These are phyloP conservation scores for Fusarium palustre DNA, from an alignment of 2,329 filamentous ascomycete genomes.

Conservation along the genomic window DNA sequence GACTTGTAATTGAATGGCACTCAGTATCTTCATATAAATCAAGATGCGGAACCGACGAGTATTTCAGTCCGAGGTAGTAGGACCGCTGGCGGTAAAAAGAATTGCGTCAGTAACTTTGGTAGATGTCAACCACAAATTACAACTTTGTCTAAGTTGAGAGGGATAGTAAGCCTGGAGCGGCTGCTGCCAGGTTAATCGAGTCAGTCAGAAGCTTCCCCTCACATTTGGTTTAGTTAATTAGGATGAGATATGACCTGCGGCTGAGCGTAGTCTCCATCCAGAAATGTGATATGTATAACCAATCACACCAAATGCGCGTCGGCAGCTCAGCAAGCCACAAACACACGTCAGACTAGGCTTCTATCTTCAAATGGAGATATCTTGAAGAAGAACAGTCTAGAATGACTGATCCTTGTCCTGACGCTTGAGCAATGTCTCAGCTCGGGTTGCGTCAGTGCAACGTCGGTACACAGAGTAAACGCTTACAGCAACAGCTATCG, in stretches of 20 bases:
- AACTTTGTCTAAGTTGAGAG: background rate
- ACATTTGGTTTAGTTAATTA: no score
- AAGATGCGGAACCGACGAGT: background rate
- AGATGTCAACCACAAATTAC: background rate
- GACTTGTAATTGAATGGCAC: background rate
- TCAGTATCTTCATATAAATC: background rate
- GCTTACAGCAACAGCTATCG: background rate
- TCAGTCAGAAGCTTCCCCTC: no score
- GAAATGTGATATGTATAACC: background rate
- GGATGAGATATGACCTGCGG: background rate
- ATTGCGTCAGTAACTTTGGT: background rate
- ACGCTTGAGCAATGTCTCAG: background rate
- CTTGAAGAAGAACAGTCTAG: background rate
- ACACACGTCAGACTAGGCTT: background rate
- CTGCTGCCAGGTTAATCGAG: no score
- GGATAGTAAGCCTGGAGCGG: background rate
- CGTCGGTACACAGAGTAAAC: background rate
- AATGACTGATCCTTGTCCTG: background rate
- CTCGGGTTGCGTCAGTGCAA: background rate
- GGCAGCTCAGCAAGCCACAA: background rate
- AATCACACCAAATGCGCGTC: background rate
- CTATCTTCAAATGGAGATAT: background rate
- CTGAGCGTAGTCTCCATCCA: background rate
- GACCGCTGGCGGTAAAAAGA: background rate
- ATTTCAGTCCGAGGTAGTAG: background rate